Percentiles rank a stretch among this genome's conserved stretches.
Conservation (phyloP, 129 eudicot species). For the Flaveria trinervia region DNA sequence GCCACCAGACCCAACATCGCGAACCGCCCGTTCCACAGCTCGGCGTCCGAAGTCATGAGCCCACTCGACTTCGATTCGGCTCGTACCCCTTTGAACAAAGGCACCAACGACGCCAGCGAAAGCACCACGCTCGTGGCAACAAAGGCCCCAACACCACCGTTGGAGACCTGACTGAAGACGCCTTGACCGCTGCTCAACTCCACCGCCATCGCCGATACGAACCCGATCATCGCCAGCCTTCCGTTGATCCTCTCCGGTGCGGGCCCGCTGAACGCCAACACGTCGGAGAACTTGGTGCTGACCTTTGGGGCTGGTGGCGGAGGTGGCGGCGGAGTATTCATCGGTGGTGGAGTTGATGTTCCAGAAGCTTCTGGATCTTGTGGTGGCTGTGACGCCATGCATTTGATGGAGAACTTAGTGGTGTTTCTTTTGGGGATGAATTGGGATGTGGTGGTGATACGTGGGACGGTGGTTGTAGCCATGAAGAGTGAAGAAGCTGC, state of each 20-base stretch:
- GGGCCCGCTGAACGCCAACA: slow-evolving; percentile 82
- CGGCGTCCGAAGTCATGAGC: slow-evolving; percentile 78
- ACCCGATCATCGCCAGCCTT: slow-evolving; percentile 83
- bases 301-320: slow-evolving; percentile 46
- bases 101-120: slow-evolving; percentile 70
- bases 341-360: background rate
- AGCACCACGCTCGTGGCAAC: slow-evolving; percentile 56
- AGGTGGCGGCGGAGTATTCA: slow-evolving; percentile 3
- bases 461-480: slow-evolving; percentile 13
- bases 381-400: slow-evolving; percentile 21
- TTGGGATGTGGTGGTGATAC: background rate
- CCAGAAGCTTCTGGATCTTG: slow-evolving; percentile 26
- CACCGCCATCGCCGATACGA: slow-evolving; percentile 69
- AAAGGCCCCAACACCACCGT: slow-evolving; percentile 72
- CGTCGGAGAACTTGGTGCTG: slow-evolving; percentile 58
- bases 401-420: slow-evolving; percentile 16
- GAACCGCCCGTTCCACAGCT: slow-evolving; percentile 78
- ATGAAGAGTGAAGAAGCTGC: slow-evolving; percentile 45
- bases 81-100: slow-evolving; percentile 67
- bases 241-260: slow-evolving; percentile 93
- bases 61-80: slow-evolving; percentile 60
- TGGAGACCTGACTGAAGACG: slow-evolving; percentile 54
- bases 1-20: slow-evolving; percentile 89
- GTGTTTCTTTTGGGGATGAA: background rate
- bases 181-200: slow-evolving; percentile 61